Base-by-base conservation (phyloP, 2,329 filamentous ascomycete genomes). In the Ceratocystis alfenasii region DNA sequence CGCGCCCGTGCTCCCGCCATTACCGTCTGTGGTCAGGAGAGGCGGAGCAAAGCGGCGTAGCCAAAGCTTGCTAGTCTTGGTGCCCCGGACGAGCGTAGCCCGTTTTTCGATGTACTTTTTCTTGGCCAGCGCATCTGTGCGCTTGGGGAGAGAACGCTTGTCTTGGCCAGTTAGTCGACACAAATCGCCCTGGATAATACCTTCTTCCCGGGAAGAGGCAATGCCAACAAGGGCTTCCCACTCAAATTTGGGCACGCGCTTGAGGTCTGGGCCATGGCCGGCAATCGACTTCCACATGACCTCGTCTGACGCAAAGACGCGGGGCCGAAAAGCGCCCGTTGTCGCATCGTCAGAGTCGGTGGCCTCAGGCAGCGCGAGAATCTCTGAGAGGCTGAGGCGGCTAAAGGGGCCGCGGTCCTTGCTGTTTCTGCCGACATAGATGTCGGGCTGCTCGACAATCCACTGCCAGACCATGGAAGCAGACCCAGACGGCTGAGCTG, bases 31-130 rank as follows among this genome's bases (percentile, higher is more conserved):
- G 68, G 75, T 77, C 45, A 74, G 73, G 53, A 78, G 74, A 10
- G 75, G 74, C 36, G 78, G 82, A 0, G 82, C 79, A 70, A 83
- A 85, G 33, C 77, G 75, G 59, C 79, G 78, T 60, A 86, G 77
- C 80, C 83, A 86, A 64, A 86, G 75, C 71, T 83, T 84, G 75
- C 83, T 86, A 1, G 84, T 85, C 70, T 84, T 84, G 66, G 79
- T 82, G 46, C 81, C 81, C 63, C 80, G 77, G 10, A 83, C 78
- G 22, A 85, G 78, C 1, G 82, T 80, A 3, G 82, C 81, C 50
- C 83, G 78, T 72, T 87, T 87, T 63, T 79, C 79, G 61, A 85
- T 81, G 69, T 86, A 86, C 17, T 83, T 83, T 70, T 86, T 85
- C 68, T 78, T 77, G 3, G 81, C 78, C 1, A 87, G 76, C 2